Base-by-base conservation (phyloP, 108 stramenopile species). In the Cylindrotheca closterium region DNA sequence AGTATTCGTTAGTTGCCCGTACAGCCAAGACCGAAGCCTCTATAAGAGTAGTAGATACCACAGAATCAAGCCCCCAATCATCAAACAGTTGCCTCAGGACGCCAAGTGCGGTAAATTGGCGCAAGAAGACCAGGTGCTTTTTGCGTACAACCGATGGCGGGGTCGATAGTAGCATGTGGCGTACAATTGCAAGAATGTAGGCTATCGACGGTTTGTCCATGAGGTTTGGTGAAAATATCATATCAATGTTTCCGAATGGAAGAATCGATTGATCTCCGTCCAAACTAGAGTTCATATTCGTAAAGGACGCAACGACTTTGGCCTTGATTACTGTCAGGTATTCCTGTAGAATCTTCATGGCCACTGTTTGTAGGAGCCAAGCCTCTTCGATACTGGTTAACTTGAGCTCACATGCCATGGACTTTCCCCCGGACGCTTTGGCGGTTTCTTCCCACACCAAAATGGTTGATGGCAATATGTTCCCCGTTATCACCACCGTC, bases 351-450 rank as follows among this genome's bases (percentile, higher is more conserved):
- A 55, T 52, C 28, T 42, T 57, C 25, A 63, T 8, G 2, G 25
- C 49, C 29, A 58, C 62, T 1, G 47, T 63, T 48, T 71, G 62
- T 32, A 71, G 51, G 10, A 50, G 25, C 31, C 47, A 57, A 4
- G 61, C 5, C 53, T 71, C 51, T n/a, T 71, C 62, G 24, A 55
- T 33, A 24, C 28, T 48, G 37, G 48, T 21, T 18, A 71, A 31
- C 18, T 63, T 55, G 1, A 71, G 47, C 32, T 24, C 18, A 28
- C 7, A 68, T 24, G 42, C 23, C 29, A 29, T 17, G 19, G 7
- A 7, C 15, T 61, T 24, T 12, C 24, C n/a, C 5, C 26, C 22
- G 3, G 47, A 10, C 2, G 26, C 2, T 5, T 26, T 17, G 7
- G 10, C 17, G 3, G 60, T 61, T 2, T 49, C 27, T 4, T 5